Evolutionary conservation across 331 rosid species (phyloP).

Genomic region (Stylosanthes scabra): DNA sequence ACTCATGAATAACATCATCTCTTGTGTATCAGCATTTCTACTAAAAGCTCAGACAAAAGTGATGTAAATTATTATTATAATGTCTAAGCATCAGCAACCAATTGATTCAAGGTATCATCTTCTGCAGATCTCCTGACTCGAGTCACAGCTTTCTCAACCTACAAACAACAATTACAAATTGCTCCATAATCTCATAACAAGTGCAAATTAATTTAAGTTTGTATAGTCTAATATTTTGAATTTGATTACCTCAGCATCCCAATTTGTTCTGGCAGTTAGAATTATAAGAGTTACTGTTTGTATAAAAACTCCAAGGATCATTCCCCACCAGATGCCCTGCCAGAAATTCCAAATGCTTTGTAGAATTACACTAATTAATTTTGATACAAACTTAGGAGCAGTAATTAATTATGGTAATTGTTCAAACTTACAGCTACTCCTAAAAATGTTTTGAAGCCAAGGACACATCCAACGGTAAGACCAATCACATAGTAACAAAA

Average conservation of each 20-base stretch:
- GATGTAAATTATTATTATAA: slow-evolving; percentile 19
- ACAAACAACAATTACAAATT: slow-evolving; percentile 33
- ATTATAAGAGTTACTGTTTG: slow-evolving; percentile 67
- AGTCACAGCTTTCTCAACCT: slow-evolving; percentile 69
- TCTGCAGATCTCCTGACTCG: slow-evolving; percentile 61
- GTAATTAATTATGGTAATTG: slow-evolving; percentile 17
- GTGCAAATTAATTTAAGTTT: not conserved
- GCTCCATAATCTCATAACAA: not conserved
- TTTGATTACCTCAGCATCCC: slow-evolving; percentile 56
- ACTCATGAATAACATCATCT: no score
- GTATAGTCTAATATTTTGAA: not conserved
- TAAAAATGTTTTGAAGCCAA: slow-evolving; percentile 70
- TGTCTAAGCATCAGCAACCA: slow-evolving; percentile 33
- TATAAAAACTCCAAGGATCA: slow-evolving; percentile 77
- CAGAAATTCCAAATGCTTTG: slow-evolving; percentile 11
- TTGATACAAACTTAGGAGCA: not conserved
- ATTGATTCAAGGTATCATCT: slow-evolving; percentile 44
- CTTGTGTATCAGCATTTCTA: not conserved
- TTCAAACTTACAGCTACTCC: slow-evolving; percentile 71
- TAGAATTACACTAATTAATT: not conserved
- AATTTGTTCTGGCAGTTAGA: slow-evolving; percentile 74
- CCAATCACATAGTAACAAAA: slow-evolving; percentile 67
- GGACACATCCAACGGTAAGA: slow-evolving; percentile 77
- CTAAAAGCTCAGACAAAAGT: not conserved
- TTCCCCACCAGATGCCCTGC: slow-evolving; percentile 95